phyloP scores from a whole-genome alignment of 225 moss, liverwort and hornwort species.

The Sphagnum tenellum region DNA sequence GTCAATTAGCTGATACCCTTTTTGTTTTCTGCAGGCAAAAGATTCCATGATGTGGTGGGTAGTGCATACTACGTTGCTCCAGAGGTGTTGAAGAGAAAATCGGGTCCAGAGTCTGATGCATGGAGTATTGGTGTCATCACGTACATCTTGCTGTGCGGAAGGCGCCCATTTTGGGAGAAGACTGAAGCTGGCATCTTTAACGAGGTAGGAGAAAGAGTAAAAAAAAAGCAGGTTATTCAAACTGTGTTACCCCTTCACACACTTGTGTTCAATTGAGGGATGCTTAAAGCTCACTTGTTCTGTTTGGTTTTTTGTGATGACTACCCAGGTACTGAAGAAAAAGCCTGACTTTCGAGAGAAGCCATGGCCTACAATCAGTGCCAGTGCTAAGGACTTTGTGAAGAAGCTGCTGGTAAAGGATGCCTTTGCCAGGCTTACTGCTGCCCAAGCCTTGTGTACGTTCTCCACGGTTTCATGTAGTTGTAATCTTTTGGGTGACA shows the following conservation, averaged over 20 bases:
- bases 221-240: no score
- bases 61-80: slow-evolving; percentile 56
- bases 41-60: slow-evolving; percentile 49
- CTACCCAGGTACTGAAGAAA: slow-evolving; percentile 27
- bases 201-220: slow-evolving; percentile 14
- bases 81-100: slow-evolving; percentile 46
- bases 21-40: slow-evolving; percentile 13
- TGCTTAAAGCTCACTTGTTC: no score
- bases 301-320: no score
- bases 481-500: no score
- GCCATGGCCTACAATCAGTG: slow-evolving; percentile 40
- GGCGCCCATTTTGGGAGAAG: slow-evolving; percentile 53
- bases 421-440: slow-evolving; percentile 33
- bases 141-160: slow-evolving; percentile 42
- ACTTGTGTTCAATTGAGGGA: neutral
- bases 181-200: slow-evolving; percentile 48
- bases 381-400: slow-evolving; percentile 45
- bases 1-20: no score
- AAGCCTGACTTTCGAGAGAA: slow-evolving; percentile 39
- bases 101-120: slow-evolving; percentile 51
- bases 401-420: slow-evolving; percentile 45
- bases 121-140: slow-evolving; percentile 60
- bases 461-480: neutral
- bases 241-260: neutral
- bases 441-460: slow-evolving; percentile 41